Conservation (phyloP, 1,284 basidiomycete species). For the Pascua sp. region DNA sequence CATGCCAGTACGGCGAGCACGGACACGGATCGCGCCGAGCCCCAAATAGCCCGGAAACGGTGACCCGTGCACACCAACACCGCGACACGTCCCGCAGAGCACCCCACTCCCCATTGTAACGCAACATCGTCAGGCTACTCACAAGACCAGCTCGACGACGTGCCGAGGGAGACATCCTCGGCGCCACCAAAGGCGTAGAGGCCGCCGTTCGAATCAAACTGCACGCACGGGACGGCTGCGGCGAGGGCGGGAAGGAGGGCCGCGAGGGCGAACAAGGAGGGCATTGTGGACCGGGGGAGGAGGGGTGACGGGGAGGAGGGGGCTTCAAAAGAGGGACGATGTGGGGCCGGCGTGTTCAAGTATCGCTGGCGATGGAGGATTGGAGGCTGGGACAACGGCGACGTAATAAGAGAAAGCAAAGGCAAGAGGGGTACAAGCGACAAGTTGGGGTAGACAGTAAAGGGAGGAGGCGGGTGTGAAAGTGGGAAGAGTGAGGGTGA, state of each 20-base stretch:
- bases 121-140: slow-evolving; percentile 22
- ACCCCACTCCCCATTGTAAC: too few relatives aligned
- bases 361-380: not conserved
- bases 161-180: slow-evolving; percentile 46
- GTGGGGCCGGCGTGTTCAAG: not conserved
- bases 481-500: not conserved
- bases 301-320: not conserved
- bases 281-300: slow-evolving; percentile 3
- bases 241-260: slow-evolving; percentile 27
- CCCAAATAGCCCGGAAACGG: not conserved
- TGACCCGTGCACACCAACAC: not conserved
- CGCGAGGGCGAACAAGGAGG: slow-evolving; percentile 23
- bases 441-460: too few relatives aligned
- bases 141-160: slow-evolving; percentile 41
- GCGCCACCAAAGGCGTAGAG: slow-evolving; percentile 50
- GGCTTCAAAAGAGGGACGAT: not conserved
- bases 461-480: not conserved
- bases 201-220: slow-evolving; percentile 45
- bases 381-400: not conserved
- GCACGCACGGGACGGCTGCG: slow-evolving; percentile 42
- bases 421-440: too few relatives aligned
- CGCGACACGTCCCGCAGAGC: too few relatives aligned
- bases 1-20: too few relatives aligned
- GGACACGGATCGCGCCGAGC: too few relatives aligned
- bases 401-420: not conserved